Base-by-base conservation (phyloP, 1,139 yeast genomes). In the Citeromyces hawaiiensis region DNA sequence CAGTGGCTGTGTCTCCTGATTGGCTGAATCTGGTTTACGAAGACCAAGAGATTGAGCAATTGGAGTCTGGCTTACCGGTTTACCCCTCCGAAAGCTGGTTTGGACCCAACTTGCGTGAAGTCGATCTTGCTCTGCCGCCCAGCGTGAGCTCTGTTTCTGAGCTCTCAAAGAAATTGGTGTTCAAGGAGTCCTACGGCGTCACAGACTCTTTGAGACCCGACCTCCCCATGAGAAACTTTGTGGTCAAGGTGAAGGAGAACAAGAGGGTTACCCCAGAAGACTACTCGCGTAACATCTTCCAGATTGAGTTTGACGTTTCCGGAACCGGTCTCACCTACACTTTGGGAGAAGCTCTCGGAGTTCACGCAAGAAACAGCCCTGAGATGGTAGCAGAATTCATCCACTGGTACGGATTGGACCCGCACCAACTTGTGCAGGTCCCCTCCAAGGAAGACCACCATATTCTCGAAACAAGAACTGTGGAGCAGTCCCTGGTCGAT, bases 291-390 rank as follows among this genome's bases (percentile, higher is more conserved):
- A 83, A 91, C 61, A 88, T 91, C 55, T 91, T 91, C 87, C 96
- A 91, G 58, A 82, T 91, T 51, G 97, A 91, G 63, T 85, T 91
- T 51, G 98, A 91, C 57, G 72, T 79, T 51, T 63, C 88, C 39
- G 94, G 94, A 40, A 87, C 97, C 35, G 96, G 94, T 23, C 70
- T 91, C 57, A 85, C 76, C 40, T 91, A 91, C 57, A 93, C 79
- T 47, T 83, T 91, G 55, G 98, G 98, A 57, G 98, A 91, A 66
- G 96, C 97, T 7, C 73, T 91, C 46, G 98, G 97, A 54, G 76
- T 91, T 44, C 97, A 91, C 54, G 96, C 94, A 37, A 80, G 93
- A 55, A 91, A 91, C 64, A 72, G 76, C 48, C 58, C 68, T 31
- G 70, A 64, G 29, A 70, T 66, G 38, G 96, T 87, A 39, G 73